Evolutionary conservation across 2,329 filamentous ascomycete genomes (phyloP).

Genomic region (Lasiodiplodia hormozganensis): DNA sequence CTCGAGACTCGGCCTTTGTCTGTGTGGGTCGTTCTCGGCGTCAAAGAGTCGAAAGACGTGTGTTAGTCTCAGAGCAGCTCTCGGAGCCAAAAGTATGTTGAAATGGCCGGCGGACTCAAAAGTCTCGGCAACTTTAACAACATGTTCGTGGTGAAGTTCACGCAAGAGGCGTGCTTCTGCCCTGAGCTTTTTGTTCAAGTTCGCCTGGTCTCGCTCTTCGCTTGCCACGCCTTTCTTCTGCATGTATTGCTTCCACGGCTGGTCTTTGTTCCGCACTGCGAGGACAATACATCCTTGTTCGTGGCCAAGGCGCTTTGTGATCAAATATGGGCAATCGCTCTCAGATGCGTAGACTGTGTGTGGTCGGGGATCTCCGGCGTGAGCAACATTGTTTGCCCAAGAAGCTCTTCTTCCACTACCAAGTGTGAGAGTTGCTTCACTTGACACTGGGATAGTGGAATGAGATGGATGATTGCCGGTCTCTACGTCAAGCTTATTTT

Average conservation of each 20-base stretch:
- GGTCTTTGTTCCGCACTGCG: background rate
- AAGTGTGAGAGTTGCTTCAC: background rate
- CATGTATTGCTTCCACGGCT: background rate
- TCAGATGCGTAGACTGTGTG: background rate
- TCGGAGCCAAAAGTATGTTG: background rate
- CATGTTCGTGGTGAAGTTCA: background rate
- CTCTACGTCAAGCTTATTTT: background rate
- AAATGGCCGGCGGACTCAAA: background rate
- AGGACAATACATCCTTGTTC: background rate
- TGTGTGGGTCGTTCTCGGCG: background rate
- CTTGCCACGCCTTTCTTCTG: background rate
- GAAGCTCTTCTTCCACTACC: background rate
- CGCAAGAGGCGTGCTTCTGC: background rate
- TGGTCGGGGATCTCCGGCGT: background rate
- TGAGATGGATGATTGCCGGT: background rate
- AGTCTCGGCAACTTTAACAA: background rate
- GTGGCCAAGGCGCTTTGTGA: background rate
- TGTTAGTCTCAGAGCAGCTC: background rate
- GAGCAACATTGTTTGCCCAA: background rate
- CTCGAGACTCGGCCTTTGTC: background rate
- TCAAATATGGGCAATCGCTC: background rate
- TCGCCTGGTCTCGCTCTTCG: background rate
- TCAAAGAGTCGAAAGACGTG: background rate
- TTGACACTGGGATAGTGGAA: background rate
- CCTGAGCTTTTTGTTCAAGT: background rate